These are phyloP conservation scores for Ceratonia siliqua DNA, from an alignment of 306 rosid species.

Conservation along the genomic window DNA sequence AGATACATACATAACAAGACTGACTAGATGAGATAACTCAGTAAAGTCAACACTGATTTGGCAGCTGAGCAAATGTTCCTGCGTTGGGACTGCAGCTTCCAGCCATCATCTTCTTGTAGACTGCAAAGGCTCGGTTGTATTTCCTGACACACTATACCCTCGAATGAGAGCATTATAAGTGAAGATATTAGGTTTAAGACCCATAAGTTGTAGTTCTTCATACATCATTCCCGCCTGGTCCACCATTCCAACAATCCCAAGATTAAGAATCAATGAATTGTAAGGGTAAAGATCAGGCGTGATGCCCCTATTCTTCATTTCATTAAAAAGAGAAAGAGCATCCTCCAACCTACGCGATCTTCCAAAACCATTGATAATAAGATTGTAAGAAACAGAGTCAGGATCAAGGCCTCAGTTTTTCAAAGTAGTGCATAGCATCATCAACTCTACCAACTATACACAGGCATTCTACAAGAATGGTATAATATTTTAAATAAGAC, in stretches of 20 bases:
- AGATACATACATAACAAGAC: no score
- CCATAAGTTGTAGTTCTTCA: constrained; percentile 68
- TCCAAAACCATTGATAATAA: constrained; percentile 82
- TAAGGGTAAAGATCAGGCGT: constrained; percentile 82
- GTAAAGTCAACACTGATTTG: constrained; percentile 56
- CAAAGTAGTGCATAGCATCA: constrained; percentile 74
- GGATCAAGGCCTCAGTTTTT: constrained; percentile 88
- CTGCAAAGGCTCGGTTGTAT: constrained; percentile 69
- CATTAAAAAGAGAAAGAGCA: constrained; percentile 69
- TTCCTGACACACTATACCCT: constrained; percentile 68
- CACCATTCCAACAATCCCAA: constrained; percentile 83
- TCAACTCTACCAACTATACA: constrained; percentile 71
- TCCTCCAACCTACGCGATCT: constrained; percentile 66
- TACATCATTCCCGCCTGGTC: constrained; percentile 74
- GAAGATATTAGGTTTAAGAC: constrained; percentile 88
- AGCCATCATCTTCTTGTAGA: constrained; percentile 86
- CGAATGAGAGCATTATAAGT: constrained; percentile 95
- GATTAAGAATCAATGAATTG: constrained; percentile 75
- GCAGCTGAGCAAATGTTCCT: constrained; percentile 84
- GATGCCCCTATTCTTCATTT: constrained; percentile 72
- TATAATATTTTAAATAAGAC: constrained; percentile 84
- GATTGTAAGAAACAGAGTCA: constrained; percentile 70
- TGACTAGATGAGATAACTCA: constrained; percentile 18
- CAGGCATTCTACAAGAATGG: constrained; percentile 81
- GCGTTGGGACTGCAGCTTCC: constrained; percentile 80